Evolutionary conservation across 176 grass and related monocot species (phyloP).

Genomic region (Cenchrus fungigraminus): DNA sequence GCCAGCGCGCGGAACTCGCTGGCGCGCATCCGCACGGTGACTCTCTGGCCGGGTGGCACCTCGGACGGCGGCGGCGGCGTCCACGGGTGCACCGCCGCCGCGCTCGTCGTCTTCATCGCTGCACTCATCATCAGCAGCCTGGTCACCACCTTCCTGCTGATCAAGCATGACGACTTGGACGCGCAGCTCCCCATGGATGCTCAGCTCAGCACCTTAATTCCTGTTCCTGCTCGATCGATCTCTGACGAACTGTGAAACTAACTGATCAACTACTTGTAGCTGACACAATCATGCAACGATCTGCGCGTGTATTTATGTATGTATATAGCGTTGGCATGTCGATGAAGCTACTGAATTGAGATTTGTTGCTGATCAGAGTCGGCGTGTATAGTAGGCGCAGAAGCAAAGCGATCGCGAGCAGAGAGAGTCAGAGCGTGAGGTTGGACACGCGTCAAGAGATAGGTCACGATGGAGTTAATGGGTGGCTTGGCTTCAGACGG

Average conservation of each 20-base stretch:
- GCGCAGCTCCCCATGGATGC: conserved; percentile 38
- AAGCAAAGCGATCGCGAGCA: conserved; percentile 18
- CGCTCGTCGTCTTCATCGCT: not conserved
- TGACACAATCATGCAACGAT: conserved; percentile 13
- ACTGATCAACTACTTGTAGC: not conserved
- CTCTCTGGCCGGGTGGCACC: conserved; percentile 32
- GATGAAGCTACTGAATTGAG: not conserved
- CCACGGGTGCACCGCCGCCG: conserved; percentile 54
- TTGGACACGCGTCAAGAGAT: conserved; percentile 68
- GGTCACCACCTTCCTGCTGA: not conserved
- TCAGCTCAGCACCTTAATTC: no score
- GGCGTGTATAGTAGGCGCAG: not conserved
- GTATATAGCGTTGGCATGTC: conserved; percentile 8
- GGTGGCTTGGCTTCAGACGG: conserved; percentile 27
- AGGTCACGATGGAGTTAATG: not conserved
- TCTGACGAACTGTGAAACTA: not conserved
- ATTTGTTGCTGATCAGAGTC: not conserved
- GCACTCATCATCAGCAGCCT: not conserved
- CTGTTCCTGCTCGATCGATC: not conserved
- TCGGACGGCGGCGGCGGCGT: conserved; percentile 35
- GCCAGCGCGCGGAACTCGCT: conserved; percentile 55
- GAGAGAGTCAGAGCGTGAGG: not conserved
- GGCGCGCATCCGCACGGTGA: conserved; percentile 67
- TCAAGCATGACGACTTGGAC: conserved; percentile 25
- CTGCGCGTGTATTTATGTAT: not conserved